Base-by-base conservation (phyloP, 345 rosid genomes). In the Ceriops zippeliana region DNA sequence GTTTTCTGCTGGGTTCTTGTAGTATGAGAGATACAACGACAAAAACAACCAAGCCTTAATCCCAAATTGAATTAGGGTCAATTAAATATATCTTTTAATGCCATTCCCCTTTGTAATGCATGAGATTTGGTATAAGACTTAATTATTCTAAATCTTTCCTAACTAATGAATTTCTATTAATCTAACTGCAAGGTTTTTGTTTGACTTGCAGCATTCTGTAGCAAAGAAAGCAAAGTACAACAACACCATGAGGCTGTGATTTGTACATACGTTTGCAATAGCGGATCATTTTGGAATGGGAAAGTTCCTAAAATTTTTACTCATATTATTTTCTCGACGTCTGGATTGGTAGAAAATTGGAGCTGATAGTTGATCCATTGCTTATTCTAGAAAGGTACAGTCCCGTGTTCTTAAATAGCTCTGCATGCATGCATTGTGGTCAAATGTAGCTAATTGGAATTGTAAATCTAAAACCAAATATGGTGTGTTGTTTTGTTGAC, bases 261-360 rank as follows among this genome's bases (percentile, higher is more conserved):
- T 24, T 24, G 26, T 24, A 24, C 26, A 24, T 24, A 24, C 26
- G 26, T 24, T 24, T 24, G 26, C 26, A 24, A 24, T 24, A 24
- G 1, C 26, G 26, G 26, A 24, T 24, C 26, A 24, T 24, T 24
- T 24, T 24, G 26, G 26, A 96, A 96, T 34, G 96, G 99, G 69
- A 92, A 92, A 81, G 93, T 93, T 76, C 97, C 92, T 0, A 92
- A 92, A 78, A 92, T 96, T 76, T 79, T 96, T 83, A 87, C 98
- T 65, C 98, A 87, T 97, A 83, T 79, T 96, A 73, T 92, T 92
- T 81, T 98, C 97, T 76, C 77, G 92, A 91, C 83, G 92, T 90
- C 63, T 96, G 99, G 99, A 90, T 96, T 71, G 98, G 92, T 83
- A 97, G 93, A 60, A 92, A 96, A 78, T 92, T 95, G 98, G 99